Evolutionary conservation across 23 red algal genomes (phyloP), one percentile per base, ranked within the genome.

Genomic region (Porphyridium purpureum): DNA sequence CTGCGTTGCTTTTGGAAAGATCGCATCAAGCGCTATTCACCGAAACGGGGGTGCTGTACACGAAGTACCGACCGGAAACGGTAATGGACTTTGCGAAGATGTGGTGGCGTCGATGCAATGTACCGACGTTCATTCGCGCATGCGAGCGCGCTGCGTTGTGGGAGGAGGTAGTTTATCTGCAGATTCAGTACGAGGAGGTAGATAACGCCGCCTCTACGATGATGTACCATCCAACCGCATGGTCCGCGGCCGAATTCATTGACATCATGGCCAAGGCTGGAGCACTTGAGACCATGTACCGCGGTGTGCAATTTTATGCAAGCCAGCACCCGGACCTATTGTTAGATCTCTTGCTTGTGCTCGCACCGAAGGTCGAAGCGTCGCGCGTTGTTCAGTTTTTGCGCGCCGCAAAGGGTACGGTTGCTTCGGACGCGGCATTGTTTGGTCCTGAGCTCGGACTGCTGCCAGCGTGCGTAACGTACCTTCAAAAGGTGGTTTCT

Each of bases 221-320:
- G 79, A 95, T 95, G 71, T 74, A 85, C 22, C 88, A 95, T 31
- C 60, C 70, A n/a, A 63, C 80, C 8, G 50, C 79, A 35, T 95
- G 75, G 42, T 53, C 65, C 33, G 31, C 60, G 21, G 57, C 44
- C 1, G 74, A 69, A 33, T 84, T 95, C 54, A 50, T 76, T 27
- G 88, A 95, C 50, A 50, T 83, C n/a, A 54, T 95, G 9, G 72
- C 79, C 9, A 54, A 66, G 36, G 88, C 72, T 54, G 72, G 60
- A 3, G 55, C 73, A 7, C 32, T 73, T 4, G 78, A 78, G 36
- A 64, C 74, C 33, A 77, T 95, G 68, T 85, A 95, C 40, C 65
- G 74, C 21, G 60, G 78, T 5, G 76, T 95, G 31, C 71, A 83
- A 20, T 95, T 95, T 55, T 85, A 86, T 47, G 52, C 85, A 4